A percentile compares a stretch with the other conserved stretches of the same genome.
phyloP scores from a whole-genome alignment of 2,329 filamentous ascomycete genomes.

The Colletotrichum navitas region DNA sequence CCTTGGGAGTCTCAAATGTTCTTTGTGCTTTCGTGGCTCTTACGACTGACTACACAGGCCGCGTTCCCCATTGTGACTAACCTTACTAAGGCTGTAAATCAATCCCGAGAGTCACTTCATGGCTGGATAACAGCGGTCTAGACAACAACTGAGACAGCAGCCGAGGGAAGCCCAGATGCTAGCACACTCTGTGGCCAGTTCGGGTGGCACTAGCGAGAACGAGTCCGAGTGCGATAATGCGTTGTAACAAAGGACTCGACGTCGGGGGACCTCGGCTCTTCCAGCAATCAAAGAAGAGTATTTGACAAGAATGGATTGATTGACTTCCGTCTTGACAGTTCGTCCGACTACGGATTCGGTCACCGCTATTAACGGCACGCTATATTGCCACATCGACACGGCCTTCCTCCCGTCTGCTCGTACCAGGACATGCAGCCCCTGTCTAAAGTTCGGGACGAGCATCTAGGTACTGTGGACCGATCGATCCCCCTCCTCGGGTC shows the following conservation, averaged over 20 bases:
- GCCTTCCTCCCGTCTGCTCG: slow-evolving; percentile 1
- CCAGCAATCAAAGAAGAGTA: neutral
- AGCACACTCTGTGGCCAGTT: slow-evolving; percentile 13
- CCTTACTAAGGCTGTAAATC: slow-evolving; percentile 15
- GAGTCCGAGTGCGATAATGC: slow-evolving; percentile 38
- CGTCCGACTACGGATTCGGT: slow-evolving; percentile 26
- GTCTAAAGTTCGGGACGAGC: slow-evolving; percentile 21
- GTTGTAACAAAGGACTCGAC: slow-evolving; percentile 1
- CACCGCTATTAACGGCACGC: neutral
- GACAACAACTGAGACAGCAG: slow-evolving; percentile 5
- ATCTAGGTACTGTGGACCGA: slow-evolving; percentile 12
- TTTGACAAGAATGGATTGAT: neutral
- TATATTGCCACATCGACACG: neutral
- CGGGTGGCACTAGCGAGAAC: slow-evolving; percentile 32
- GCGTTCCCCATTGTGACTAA: slow-evolving; percentile 8
- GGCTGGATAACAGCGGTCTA: neutral
- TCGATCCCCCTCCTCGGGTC: neutral
- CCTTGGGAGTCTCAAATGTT: slow-evolving; percentile 16
- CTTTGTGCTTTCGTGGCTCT: neutral
- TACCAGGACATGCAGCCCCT: slow-evolving; percentile 32
- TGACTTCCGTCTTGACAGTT: slow-evolving; percentile 33
- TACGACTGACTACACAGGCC: slow-evolving; percentile 7
- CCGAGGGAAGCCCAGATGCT: slow-evolving; percentile 16
- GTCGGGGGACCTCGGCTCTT: slow-evolving; percentile 26
- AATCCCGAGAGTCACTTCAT: slow-evolving; percentile 12